A percentile compares a stretch with the other conserved stretches of the same genome.
Evolutionary conservation across 495 filamentous ascomycete genomes (phyloP).

Genomic region (Margaritispora aquatica): DNA sequence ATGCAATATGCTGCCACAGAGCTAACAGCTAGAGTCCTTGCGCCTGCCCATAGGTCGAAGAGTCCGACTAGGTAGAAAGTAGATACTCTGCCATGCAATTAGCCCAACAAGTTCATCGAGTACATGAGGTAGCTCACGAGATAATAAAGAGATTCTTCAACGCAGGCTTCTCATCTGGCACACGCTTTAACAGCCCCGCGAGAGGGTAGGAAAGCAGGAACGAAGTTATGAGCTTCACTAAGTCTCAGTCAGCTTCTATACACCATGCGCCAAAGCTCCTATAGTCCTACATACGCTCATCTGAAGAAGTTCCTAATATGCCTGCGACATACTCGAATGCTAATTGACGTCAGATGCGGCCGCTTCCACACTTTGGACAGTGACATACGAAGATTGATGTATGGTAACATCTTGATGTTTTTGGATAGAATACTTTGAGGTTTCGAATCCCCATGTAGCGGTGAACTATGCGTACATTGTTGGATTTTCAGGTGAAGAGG

Average conservation of each 20-base stretch:
- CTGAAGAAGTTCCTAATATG: conserved; percentile 67
- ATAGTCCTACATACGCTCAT: conserved; percentile 63
- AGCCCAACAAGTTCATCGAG: conserved; percentile 1
- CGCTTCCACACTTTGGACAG: conserved; percentile 4
- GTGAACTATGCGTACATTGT: neutral
- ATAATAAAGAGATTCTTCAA: conserved; percentile 90
- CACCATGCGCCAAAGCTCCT: neutral
- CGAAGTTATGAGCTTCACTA: conserved; percentile 89
- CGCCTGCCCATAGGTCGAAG: conserved; percentile 89
- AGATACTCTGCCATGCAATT: conserved; percentile 47
- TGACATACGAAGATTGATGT: conserved; percentile 69
- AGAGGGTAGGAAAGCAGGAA: conserved; percentile 93
- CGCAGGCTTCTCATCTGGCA: conserved; percentile 78
- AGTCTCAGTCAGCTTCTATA: conserved; percentile 2
- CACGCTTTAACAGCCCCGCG: conserved; percentile 79
- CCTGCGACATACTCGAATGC: conserved; percentile 64
- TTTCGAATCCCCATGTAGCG: conserved; percentile 17
- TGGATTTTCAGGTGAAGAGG: neutral
- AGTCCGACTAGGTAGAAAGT: conserved; percentile 90
- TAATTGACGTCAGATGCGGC: conserved; percentile 37
- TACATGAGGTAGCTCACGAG: conserved; percentile 37
- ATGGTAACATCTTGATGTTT: conserved; percentile 66
- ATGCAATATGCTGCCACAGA: conserved; percentile 77
- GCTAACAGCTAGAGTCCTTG: conserved; percentile 72
- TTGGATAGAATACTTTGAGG: neutral